phyloP scores from a whole-genome alignment of 2,329 filamentous ascomycete genomes.

The Phialophora macrospora region DNA sequence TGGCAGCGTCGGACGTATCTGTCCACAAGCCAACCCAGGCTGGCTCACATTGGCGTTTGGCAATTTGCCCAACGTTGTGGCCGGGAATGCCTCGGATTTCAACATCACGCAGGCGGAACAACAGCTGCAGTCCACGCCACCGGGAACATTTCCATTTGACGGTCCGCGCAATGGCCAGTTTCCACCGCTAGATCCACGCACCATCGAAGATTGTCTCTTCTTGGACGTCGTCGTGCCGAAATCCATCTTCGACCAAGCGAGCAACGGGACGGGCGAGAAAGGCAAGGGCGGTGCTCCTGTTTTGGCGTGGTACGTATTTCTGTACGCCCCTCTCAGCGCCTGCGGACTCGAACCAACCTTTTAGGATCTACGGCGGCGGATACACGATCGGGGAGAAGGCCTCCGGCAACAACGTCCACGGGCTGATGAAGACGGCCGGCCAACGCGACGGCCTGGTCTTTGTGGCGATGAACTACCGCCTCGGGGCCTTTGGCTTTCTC shows the following conservation, averaged over 20 bases:
- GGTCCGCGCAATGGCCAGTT: conserved; percentile 37
- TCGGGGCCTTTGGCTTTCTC: conserved; percentile 57
- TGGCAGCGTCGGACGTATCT: conserved; percentile 51
- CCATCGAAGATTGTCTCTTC: conserved; percentile 48
- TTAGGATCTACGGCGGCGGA: conserved; percentile 55
- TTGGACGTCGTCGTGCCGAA: conserved; percentile 46
- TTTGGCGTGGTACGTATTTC: conserved; percentile 43
- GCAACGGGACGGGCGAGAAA: conserved; percentile 31
- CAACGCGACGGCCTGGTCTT: conserved; percentile 51
- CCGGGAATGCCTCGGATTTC: conserved; percentile 35
- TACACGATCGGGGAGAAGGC: conserved; percentile 50
- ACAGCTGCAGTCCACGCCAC: conserved; percentile 16
- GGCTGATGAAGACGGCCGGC: conserved; percentile 48
- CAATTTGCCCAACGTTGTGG: conserved; percentile 44
- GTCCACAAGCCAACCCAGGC: conserved; percentile 52
- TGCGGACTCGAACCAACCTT: not conserved
- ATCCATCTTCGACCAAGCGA: conserved; percentile 45
- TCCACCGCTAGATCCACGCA: conserved; percentile 28
- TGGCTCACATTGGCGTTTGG: conserved; percentile 49
- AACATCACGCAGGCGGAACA: conserved; percentile 42
- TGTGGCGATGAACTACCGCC: conserved; percentile 54
- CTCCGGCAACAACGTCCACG: conserved; percentile 44
- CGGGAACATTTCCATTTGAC: not conserved
- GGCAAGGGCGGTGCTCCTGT: conserved; percentile 43
- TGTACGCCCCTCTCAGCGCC: conserved; percentile 17